Evolutionary conservation across 2,329 filamentous ascomycete genomes (phyloP).

Genomic region (Catunica adiposa): DNA sequence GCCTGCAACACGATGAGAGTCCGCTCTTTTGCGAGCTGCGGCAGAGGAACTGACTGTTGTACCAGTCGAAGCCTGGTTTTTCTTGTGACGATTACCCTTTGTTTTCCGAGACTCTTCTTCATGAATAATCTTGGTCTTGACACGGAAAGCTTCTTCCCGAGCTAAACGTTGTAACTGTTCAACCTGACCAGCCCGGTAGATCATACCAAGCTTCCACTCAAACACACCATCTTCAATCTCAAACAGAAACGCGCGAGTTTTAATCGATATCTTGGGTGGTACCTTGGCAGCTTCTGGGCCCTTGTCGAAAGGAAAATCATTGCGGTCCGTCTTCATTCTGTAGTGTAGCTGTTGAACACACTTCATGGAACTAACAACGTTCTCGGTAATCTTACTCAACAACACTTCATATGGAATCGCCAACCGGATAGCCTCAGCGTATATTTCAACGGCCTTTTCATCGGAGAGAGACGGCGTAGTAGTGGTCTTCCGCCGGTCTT

Average conservation of each 20-base stretch:
- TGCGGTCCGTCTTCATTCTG: conserved; percentile 70
- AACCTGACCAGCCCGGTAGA: conserved; percentile 73
- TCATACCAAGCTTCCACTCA: conserved; percentile 90
- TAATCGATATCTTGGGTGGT: conserved; percentile 71
- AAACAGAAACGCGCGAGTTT: conserved; percentile 68
- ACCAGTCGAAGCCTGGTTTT: conserved; percentile 17
- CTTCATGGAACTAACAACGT: conserved; percentile 74
- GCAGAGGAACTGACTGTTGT: background rate
- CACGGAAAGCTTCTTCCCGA: conserved; percentile 71
- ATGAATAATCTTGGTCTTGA: conserved; percentile 73
- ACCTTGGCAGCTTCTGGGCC: conserved; percentile 69
- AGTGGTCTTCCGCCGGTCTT: conserved; percentile 52
- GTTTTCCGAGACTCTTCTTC: conserved; percentile 48
- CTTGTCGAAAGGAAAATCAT: conserved; percentile 68
- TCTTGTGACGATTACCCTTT: conserved; percentile 31
- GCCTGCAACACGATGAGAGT: conserved; percentile 26
- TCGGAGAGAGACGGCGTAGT: conserved; percentile 38
- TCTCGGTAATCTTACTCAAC: conserved; percentile 83
- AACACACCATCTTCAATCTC: conserved; percentile 93
- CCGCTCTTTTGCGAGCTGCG: conserved; percentile 23
- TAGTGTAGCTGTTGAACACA: conserved; percentile 82
- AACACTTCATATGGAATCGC: conserved; percentile 84
- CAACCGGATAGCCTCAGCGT: conserved; percentile 69
- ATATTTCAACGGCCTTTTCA: conserved; percentile 71
- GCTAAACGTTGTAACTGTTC: conserved; percentile 85